A percentile compares a stretch with the other conserved stretches of the same genome.
Evolutionary conservation across 257 asterid species (phyloP).

Genomic region (Coffea canephora): DNA sequence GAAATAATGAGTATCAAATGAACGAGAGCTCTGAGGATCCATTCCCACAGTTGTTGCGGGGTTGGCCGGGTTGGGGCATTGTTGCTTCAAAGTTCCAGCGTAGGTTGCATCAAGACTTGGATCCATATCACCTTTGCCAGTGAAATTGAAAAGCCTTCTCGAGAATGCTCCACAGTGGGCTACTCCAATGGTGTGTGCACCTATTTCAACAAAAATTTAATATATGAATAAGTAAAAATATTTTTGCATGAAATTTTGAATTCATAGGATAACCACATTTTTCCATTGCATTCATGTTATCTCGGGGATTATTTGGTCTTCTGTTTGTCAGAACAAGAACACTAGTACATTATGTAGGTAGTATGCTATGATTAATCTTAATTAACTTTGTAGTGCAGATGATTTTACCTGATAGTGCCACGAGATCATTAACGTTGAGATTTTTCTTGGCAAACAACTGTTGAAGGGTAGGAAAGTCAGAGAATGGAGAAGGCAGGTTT

Average conservation of each 20-base stretch:
- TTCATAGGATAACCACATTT: no score
- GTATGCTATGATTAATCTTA: no score
- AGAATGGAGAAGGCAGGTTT: conserved; percentile 47
- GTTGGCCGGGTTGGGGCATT: conserved; percentile 34
- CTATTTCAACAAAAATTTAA: conserved; percentile 16
- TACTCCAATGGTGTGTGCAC: conserved; percentile 64
- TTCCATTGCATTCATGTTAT: no score
- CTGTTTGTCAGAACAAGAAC: no score
- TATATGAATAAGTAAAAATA: no score
- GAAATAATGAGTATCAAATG: conserved; percentile 41
- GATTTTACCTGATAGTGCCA: conserved; percentile 51
- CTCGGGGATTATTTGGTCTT: no score
- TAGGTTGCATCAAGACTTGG: conserved; percentile 42
- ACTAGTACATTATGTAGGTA: no score
- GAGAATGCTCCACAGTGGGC: conserved; percentile 52
- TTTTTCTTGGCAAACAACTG: conserved; percentile 28
- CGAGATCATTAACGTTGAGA: conserved; percentile 39
- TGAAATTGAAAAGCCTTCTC: conserved; percentile 52
- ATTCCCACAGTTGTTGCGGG: conserved; percentile 40
- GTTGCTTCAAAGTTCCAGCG: conserved; percentile 25
- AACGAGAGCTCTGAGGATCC: conserved; percentile 43
- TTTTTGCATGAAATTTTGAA: no score
- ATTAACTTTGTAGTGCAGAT: background rate
- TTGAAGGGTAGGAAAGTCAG: conserved; percentile 39
- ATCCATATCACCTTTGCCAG: conserved; percentile 49